A percentile compares a stretch with the other conserved stretches of the same genome.
Evolutionary conservation across 1,284 basidiomycete genomes (phyloP).

Genomic region (Cutaneotrichosporon mucoides): DNA sequence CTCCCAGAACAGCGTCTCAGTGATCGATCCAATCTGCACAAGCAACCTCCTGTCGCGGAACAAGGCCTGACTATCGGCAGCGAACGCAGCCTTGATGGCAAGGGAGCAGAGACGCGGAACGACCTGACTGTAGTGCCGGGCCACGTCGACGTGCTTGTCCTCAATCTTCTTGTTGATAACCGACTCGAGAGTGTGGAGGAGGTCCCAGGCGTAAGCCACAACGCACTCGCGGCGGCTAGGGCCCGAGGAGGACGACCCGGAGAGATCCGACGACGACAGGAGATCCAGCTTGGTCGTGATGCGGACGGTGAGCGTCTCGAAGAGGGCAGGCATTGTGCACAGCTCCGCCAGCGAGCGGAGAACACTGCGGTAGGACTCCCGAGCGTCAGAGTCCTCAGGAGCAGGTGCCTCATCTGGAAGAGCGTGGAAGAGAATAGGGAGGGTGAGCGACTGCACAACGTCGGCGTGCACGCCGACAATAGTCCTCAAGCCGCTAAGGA

Average conservation of each 20-base stretch:
- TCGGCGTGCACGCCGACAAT: slow-evolving; percentile 62
- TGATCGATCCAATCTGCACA: slow-evolving; percentile 59
- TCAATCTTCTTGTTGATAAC: slow-evolving; percentile 65
- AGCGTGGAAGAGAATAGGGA: slow-evolving; percentile 71
- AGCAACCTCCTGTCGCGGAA: slow-evolving; percentile 65
- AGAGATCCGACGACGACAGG: slow-evolving; percentile 31
- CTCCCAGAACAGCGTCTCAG: slow-evolving; percentile 65
- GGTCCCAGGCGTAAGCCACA: slow-evolving; percentile 75
- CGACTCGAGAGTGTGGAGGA: slow-evolving; percentile 65
- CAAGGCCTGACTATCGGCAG: slow-evolving; percentile 36
- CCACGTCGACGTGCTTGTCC: slow-evolving; percentile 62
- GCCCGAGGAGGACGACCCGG: background rate
- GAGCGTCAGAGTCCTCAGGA: slow-evolving; percentile 57
- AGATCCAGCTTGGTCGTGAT: slow-evolving; percentile 75
- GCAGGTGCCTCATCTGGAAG: slow-evolving; percentile 66
- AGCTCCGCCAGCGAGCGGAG: slow-evolving; percentile 70
- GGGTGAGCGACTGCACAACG: slow-evolving; percentile 69
- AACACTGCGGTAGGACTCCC: slow-evolving; percentile 63
- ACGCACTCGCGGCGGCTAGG: slow-evolving; percentile 54
- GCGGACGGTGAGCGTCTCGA: slow-evolving; percentile 76
- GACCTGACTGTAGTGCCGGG: slow-evolving; percentile 71
- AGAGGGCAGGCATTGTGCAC: slow-evolving; percentile 70
- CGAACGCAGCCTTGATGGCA: slow-evolving; percentile 57
- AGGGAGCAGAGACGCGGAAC: slow-evolving; percentile 67
- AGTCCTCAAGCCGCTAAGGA: slow-evolving; percentile 64